Conservation (phyloP, 1,284 basidiomycete genomes). For the Garcileccinum viscosum region DNA sequence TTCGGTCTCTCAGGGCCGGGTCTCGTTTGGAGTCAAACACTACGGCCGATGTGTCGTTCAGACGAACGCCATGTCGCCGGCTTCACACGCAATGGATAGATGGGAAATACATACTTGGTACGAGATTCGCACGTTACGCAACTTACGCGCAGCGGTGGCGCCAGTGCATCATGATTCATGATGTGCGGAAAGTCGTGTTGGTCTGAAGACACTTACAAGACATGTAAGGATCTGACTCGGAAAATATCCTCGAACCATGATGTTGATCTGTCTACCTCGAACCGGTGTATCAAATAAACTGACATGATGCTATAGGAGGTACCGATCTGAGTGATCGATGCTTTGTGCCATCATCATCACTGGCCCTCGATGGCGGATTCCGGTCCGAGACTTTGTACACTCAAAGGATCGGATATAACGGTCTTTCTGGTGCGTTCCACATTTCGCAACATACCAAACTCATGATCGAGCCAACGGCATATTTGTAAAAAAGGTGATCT, state of each 20-base stretch:
- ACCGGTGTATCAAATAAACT: not conserved
- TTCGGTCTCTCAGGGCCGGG: too few species aligned
- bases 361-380: not conserved
- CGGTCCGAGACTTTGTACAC: not conserved
- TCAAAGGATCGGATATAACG: too few species aligned
- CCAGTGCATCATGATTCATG: not conserved
- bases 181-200: not conserved
- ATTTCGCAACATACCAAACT: too few species aligned
- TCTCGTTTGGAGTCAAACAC: not conserved
- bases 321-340: not conserved
- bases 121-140: too few species aligned
- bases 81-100: not conserved
- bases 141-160: too few species aligned
- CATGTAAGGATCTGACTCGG: not conserved
- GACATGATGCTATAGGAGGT: not conserved
- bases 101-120: not conserved
- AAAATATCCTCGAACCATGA: not conserved
- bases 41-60: not conserved
- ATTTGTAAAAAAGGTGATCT: too few species aligned
- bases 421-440: too few species aligned
- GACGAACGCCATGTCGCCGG: not conserved
- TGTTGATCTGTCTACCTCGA: not conserved
- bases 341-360: not conserved
- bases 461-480: too few species aligned
- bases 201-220: too few species aligned